Evolutionary conservation across 805 yeast species (phyloP).

Genomic region (Schizosaccharomyces octosporus): DNA sequence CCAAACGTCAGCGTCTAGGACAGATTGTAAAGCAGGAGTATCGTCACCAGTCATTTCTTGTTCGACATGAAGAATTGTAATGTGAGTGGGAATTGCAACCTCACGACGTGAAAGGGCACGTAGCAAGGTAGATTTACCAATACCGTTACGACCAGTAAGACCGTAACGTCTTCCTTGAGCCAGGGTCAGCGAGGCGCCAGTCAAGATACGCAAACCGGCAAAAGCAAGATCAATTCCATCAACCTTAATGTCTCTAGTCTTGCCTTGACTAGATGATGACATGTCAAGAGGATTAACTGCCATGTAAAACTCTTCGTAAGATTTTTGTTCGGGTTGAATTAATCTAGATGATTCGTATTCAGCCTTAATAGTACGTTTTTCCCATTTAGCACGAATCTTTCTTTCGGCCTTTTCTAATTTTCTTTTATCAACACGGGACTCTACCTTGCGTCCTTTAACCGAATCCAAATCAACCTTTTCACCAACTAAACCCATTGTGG

Average conservation of each 20-base stretch:
- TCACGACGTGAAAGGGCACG: constrained; percentile 87
- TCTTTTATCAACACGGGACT: constrained; percentile 84
- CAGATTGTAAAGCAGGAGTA: constrained; percentile 71
- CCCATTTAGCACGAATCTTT: constrained; percentile 90
- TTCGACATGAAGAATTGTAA: constrained; percentile 86
- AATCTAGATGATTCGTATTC: constrained; percentile 85
- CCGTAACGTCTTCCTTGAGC: constrained; percentile 90
- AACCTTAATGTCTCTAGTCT: constrained; percentile 84
- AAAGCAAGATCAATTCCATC: constrained; percentile 85
- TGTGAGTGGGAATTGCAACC: constrained; percentile 78
- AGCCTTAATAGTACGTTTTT: constrained; percentile 54
- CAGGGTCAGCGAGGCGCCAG: constrained; percentile 56
- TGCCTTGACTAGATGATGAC: constrained; percentile 29
- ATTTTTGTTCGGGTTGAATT: constrained; percentile 29
- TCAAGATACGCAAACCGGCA: constrained; percentile 74
- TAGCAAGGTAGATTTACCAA: constrained; percentile 87
- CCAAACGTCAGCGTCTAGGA: constrained; percentile 99
- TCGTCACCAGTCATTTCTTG: constrained; percentile 94
- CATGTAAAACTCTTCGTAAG: constrained; percentile 84
- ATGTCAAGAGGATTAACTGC: constrained; percentile 87
- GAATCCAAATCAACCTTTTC: constrained; percentile 72
- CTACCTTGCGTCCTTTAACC: constrained; percentile 62
- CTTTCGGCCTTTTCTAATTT: constrained; percentile 92
- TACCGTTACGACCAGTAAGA: constrained; percentile 96
- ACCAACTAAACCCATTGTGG: constrained; percentile 52